Percentiles rank a stretch among this genome's conserved stretches.
These are phyloP conservation scores for Hymenochaete sp. DNA, from an alignment of 1,284 basidiomycete genomes.

Conservation along the genomic window DNA sequence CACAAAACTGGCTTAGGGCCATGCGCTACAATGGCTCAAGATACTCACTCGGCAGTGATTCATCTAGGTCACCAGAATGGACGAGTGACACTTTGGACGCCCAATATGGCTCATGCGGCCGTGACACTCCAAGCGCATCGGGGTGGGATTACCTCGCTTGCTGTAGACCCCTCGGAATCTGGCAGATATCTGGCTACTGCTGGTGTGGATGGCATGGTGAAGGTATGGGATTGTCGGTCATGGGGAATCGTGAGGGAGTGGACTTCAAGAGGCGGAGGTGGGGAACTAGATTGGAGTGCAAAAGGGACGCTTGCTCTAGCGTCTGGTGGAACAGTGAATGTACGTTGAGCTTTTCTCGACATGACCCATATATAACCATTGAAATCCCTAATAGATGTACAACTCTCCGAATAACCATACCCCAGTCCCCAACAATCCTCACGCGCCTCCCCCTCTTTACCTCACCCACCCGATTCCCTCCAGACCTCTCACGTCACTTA, in stretches of 20 bases:
- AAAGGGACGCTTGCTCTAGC: conserved; percentile 80
- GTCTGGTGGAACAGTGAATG: conserved; percentile 75
- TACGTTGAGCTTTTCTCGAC: conserved; percentile 32
- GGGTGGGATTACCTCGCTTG: conserved; percentile 77
- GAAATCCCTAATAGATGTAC: conserved; percentile 64
- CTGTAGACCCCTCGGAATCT: conserved; percentile 74
- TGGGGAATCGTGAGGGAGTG: conserved; percentile 87
- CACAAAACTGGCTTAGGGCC: conserved; percentile 89
- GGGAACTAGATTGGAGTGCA: conserved; percentile 70
- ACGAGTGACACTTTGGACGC: conserved; percentile 92
- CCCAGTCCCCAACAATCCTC: conserved; percentile 34
- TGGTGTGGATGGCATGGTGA: conserved; percentile 84
- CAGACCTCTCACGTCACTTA: conserved; percentile 56
- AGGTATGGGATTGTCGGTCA: conserved; percentile 94
- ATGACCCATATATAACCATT: neutral
- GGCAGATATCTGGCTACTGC: conserved; percentile 90
- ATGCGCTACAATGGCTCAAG: conserved; percentile 85
- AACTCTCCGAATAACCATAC: conserved; percentile 57
- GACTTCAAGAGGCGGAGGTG: conserved; percentile 42
- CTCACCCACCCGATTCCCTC: conserved; percentile 74
- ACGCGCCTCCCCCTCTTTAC: conserved; percentile 67
- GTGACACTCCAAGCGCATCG: conserved; percentile 89
- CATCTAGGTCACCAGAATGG: conserved; percentile 92
- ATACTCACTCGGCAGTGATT: conserved; percentile 86
- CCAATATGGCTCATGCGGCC: conserved; percentile 85